A percentile compares a stretch with the other conserved stretches of the same genome.
Evolutionary conservation across 495 filamentous ascomycete species (phyloP).

Genomic region (Umbilicaria muhlenbergii): DNA sequence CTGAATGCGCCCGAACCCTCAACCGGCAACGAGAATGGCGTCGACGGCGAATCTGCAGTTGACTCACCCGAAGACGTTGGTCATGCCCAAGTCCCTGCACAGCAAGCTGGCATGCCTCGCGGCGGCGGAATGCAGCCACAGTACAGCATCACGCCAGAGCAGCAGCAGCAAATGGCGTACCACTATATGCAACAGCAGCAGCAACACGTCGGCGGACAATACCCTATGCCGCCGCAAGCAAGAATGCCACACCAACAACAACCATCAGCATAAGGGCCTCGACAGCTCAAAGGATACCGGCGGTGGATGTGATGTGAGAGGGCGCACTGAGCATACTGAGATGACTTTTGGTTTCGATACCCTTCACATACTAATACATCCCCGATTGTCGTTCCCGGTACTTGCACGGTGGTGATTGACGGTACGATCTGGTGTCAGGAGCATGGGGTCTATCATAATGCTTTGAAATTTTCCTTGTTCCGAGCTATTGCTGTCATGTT

Average conservation of each 20-base stretch:
- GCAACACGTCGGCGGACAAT: constrained; percentile 38
- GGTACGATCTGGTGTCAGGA: too few relatives aligned
- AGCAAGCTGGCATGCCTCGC: constrained; percentile 34
- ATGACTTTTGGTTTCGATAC: too few relatives aligned
- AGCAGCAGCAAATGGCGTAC: constrained; percentile 43
- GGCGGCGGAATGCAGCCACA: constrained; percentile 28
- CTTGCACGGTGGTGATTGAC: too few relatives aligned
- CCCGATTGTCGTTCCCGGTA: too few relatives aligned
- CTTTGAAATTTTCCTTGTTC: too few relatives aligned
- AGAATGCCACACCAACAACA: constrained; percentile 40
- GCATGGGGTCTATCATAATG: too few relatives aligned
- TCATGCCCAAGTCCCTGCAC: constrained; percentile 35
- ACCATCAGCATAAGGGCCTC: constrained; percentile 8
- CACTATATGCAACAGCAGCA: constrained; percentile 37
- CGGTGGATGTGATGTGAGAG: too few relatives aligned
- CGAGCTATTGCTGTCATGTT: too few relatives aligned
- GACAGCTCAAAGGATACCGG: too few relatives aligned
- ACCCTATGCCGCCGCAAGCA: constrained; percentile 38
- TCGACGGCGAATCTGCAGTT: constrained; percentile 49
- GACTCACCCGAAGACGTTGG: constrained; percentile 41
- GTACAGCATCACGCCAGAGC: constrained; percentile 39
- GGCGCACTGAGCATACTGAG: too few relatives aligned
- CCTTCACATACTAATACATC: too few relatives aligned
- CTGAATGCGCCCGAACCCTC: constrained; percentile 94
- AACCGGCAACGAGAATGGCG: constrained; percentile 73